Evolutionary conservation across 2,329 filamentous ascomycete genomes (phyloP), one percentile per base, ranked within the genome.

Genomic region (Penicillium brevicompactum): DNA sequence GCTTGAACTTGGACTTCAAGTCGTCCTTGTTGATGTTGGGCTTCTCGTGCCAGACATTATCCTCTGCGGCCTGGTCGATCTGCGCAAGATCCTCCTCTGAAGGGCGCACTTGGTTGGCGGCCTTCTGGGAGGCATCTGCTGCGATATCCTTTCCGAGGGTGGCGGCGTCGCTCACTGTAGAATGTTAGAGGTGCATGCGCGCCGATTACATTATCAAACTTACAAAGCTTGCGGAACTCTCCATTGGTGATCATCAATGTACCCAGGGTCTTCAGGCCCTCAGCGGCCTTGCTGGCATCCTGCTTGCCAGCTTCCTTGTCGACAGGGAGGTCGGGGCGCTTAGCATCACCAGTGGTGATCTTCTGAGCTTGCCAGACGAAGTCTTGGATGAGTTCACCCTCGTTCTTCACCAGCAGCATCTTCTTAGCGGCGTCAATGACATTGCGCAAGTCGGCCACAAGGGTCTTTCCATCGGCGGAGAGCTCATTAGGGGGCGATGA

Each of bases 361-460:
- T 89, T 83, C 70, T 91, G 86, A 0, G 92, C 92, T 71, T 96
- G 90, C 89, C 90, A 99, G 76, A 97, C 91, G 76, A 99, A 97
- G 68, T 99, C 92, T 71, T 99, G 94, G 18, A 99, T 79, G 55
- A 97, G 78, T 68, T 99, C 92, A 70, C 92, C 94, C 56, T 96
- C 85, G 71, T 99, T 99, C 84, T 97, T 99, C 77, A 88, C 89
- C 24, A 99, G 81, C 8, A 97, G 78, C 11, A 99, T 83, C 54
- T 87, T 77, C 80, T 97, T 95, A 55, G 93, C 89, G 72, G 94
- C 85, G 67, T 89, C 85, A 44, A 99, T 87, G 49, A 96, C 91
- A 51, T 90, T 82, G 57, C 85, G 86, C 53, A 94, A 77, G 64
- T 97, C 93, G 41, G 80, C 78, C 3, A 97, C 85, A 2, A 99